phyloP scores from a whole-genome alignment of 2,329 filamentous ascomycete genomes.

The Aspergillus udagawae region DNA sequence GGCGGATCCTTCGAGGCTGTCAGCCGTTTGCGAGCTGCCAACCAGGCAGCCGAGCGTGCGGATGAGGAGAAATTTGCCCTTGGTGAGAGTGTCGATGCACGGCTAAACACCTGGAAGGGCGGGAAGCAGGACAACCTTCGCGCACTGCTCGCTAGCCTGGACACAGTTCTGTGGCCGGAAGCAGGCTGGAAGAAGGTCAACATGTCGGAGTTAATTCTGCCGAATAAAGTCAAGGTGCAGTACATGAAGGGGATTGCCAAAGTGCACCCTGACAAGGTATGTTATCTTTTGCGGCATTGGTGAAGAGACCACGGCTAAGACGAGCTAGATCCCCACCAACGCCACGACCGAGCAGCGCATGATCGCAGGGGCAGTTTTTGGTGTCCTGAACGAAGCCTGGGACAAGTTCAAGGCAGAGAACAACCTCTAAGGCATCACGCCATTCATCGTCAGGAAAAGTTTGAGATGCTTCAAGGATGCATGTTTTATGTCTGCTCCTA shows the following conservation, averaged over 20 bases:
- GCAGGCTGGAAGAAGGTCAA: conserved; percentile 97
- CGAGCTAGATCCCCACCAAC: conserved; percentile 53
- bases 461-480: neutral
- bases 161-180: conserved; percentile 84
- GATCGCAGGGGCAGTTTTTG: conserved; percentile 63
- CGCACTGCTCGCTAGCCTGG: conserved; percentile 79
- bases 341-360: conserved; percentile 66
- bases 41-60: conserved; percentile 76
- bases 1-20: conserved; percentile 67
- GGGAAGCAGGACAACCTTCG: conserved; percentile 91
- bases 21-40: conserved; percentile 73
- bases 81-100: conserved; percentile 77
- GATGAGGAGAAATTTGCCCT: conserved; percentile 93
- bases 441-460: neutral
- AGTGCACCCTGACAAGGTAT: conserved; percentile 97
- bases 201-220: conserved; percentile 86
- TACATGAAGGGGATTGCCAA: conserved; percentile 99
- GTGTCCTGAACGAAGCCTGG: conserved; percentile 64
- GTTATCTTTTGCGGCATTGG: conserved; percentile 25
- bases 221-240: conserved; percentile 91
- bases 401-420: conserved; percentile 65
- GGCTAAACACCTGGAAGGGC: conserved; percentile 75
- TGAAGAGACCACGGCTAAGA: conserved; percentile 2
- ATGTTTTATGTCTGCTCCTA: neutral
- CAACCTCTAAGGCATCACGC: conserved; percentile 39